Evolutionary conservation across 2,329 filamentous ascomycete genomes (phyloP).

Genomic region (Conoideocrella luteorostrata): DNA sequence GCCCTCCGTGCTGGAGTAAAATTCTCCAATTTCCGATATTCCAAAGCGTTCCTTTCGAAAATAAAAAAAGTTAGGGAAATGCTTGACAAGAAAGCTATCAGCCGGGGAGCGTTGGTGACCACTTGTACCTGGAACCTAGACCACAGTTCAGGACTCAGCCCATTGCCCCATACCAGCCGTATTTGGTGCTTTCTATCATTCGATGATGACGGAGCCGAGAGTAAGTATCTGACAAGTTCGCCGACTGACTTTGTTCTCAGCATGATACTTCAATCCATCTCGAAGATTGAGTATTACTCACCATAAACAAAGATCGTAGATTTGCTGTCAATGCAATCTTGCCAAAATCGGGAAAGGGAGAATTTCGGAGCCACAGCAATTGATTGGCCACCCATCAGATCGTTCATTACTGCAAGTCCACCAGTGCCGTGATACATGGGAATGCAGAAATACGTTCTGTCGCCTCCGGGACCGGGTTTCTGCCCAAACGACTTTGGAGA

Average conservation of each 20-base stretch:
- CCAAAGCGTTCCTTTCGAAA: slow-evolving; percentile 7
- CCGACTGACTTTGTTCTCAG: slow-evolving; percentile 3
- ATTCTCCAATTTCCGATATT: slow-evolving; percentile 9
- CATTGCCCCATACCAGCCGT: slow-evolving; percentile 9
- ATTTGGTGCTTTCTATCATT: slow-evolving; percentile 6
- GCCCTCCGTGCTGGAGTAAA: slow-evolving; percentile 8
- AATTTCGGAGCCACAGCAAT: slow-evolving; percentile 8
- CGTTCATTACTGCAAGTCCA: not conserved
- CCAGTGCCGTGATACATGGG: slow-evolving; percentile 10
- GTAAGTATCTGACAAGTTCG: slow-evolving; percentile 7
- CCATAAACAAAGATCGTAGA: slow-evolving; percentile 7
- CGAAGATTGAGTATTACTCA: not conserved
- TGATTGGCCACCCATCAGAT: slow-evolving; percentile 8
- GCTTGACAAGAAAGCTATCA: too few species aligned
- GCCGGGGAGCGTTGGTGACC: too few species aligned
- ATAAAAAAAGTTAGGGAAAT: too few species aligned
- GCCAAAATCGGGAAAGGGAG: slow-evolving; percentile 9
- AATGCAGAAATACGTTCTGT: slow-evolving; percentile 6
- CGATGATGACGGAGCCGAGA: slow-evolving; percentile 6
- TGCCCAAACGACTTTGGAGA: slow-evolving; percentile 2
- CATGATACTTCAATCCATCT: not conserved
- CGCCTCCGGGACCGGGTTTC: slow-evolving; percentile 2
- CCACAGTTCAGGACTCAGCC: slow-evolving; percentile 10
- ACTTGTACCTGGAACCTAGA: slow-evolving; percentile 6
- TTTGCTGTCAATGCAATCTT: slow-evolving; percentile 10